Conservation (phyloP, 352 stramenopile genomes). For the Saprolegnia diclina region DNA sequence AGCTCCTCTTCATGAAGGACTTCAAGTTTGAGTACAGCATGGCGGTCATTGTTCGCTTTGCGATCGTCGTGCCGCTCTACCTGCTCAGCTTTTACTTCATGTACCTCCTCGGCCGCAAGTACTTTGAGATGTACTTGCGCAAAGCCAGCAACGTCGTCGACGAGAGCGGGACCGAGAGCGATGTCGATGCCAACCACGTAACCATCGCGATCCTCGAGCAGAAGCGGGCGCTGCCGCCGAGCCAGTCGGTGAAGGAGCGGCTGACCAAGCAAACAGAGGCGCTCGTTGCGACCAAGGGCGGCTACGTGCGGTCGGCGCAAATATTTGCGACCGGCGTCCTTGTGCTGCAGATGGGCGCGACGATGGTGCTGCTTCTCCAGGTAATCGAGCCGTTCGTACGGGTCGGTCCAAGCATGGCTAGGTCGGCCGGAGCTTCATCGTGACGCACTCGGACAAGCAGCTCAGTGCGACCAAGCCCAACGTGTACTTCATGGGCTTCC, state of each 20-base stretch:
- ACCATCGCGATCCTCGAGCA: constrained; percentile 29
- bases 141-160: constrained; percentile 17
- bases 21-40: constrained; percentile 47
- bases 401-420: no score
- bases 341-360: constrained; percentile 57
- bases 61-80: constrained; percentile 69
- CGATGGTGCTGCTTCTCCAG: constrained; percentile 61
- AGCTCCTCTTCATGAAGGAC: constrained; percentile 53
- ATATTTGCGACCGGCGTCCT: constrained; percentile 71
- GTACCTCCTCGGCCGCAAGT: constrained; percentile 69
- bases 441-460: constrained; percentile 28
- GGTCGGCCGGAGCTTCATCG: constrained; percentile 23
- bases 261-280: constrained; percentile 49
- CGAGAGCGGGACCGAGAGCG: constrained; percentile 30
- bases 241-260: constrained; percentile 41
- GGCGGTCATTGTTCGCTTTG: constrained; percentile 56
- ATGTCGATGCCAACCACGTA: constrained; percentile 3
- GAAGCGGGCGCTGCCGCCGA: constrained; percentile 41
- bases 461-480: constrained; percentile 46
- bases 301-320: constrained; percentile 74
- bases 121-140: constrained; percentile 32
- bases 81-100: constrained; percentile 62
- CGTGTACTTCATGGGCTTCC: constrained; percentile 78
- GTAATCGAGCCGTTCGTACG: no score
- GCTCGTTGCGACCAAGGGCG: constrained; percentile 61